A percentile compares a stretch with the other conserved stretches of the same genome.
Conservation (phyloP, 2,329 filamentous ascomycete genomes). For the Fusarium sulawesiense region DNA sequence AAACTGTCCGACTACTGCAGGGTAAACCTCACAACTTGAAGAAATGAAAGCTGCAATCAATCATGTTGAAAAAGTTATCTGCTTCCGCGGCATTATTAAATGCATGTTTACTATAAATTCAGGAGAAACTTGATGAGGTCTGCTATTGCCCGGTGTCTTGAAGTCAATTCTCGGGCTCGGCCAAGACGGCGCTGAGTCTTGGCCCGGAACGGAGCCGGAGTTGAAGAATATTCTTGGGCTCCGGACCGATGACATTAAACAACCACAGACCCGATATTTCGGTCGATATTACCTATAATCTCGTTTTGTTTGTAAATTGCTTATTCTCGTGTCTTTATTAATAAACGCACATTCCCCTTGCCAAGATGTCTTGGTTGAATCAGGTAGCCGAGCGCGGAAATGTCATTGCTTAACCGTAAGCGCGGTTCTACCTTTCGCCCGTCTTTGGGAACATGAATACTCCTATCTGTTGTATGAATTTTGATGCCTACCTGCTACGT, state of each 20-base stretch:
- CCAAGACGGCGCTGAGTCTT: constrained; percentile 1
- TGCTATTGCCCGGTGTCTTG: background rate
- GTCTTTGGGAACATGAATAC: background rate
- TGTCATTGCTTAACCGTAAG: background rate
- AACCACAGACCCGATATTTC: background rate
- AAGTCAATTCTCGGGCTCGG: background rate
- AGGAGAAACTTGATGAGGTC: no score
- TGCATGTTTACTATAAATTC: no score
- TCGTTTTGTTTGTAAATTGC: background rate
- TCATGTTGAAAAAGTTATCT: no score
- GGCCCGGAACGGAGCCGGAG: background rate
- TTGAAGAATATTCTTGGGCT: background rate
- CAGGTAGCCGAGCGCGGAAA: background rate
- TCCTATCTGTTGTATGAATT: background rate
- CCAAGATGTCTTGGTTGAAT: background rate
- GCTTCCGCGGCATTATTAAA: no score
- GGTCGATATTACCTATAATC: background rate
- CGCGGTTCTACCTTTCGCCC: background rate
- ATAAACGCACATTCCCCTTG: background rate
- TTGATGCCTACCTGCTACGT: constrained; percentile 15
- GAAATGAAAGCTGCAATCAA: no score
- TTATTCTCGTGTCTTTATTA: background rate
- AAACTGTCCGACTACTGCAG: background rate
- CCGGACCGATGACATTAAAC: background rate
- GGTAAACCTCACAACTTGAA: no score